Evolutionary conservation across 106 monocot species (phyloP).

Genomic region (Posidonia australis): DNA sequence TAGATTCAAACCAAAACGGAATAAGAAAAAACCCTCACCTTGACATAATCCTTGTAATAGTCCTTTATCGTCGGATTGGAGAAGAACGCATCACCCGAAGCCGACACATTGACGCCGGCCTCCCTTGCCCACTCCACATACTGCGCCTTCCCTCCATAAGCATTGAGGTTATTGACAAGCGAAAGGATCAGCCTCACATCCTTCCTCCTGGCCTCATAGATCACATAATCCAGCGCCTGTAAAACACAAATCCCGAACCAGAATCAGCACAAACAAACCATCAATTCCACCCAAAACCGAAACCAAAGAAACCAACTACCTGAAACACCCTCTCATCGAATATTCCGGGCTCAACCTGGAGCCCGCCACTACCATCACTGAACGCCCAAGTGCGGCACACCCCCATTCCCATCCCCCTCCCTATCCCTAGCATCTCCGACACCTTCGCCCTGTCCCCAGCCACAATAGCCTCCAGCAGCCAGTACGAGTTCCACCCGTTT

Average conservation of each 20-base stretch:
- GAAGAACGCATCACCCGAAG: constrained; percentile 60
- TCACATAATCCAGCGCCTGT: constrained; percentile 78
- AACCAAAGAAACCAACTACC: constrained; percentile 20
- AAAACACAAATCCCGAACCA: neutral
- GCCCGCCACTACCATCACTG: constrained; percentile 60
- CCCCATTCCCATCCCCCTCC: constrained; percentile 48
- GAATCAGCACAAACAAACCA: neutral
- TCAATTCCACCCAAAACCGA: neutral
- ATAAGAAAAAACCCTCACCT: constrained; percentile 31
- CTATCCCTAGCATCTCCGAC: constrained; percentile 52
- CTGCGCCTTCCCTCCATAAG: constrained; percentile 75
- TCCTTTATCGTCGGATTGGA: constrained; percentile 45
- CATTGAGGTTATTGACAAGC: constrained; percentile 73
- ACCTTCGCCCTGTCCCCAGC: constrained; percentile 9
- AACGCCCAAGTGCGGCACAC: constrained; percentile 89
- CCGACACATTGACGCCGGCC: constrained; percentile 49
- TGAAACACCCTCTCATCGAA: constrained; percentile 63
- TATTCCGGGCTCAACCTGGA: constrained; percentile 65
- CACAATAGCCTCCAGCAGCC: constrained; percentile 36
- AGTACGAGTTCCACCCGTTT: constrained; percentile 95
- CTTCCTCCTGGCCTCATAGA: constrained; percentile 86
- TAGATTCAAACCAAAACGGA: neutral
- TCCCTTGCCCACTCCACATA: constrained; percentile 73
- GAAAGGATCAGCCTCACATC: constrained; percentile 60
- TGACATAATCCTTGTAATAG: constrained; percentile 67